phyloP scores from a whole-genome alignment of 352 stramenopile species.

The Pythium monospermum region DNA sequence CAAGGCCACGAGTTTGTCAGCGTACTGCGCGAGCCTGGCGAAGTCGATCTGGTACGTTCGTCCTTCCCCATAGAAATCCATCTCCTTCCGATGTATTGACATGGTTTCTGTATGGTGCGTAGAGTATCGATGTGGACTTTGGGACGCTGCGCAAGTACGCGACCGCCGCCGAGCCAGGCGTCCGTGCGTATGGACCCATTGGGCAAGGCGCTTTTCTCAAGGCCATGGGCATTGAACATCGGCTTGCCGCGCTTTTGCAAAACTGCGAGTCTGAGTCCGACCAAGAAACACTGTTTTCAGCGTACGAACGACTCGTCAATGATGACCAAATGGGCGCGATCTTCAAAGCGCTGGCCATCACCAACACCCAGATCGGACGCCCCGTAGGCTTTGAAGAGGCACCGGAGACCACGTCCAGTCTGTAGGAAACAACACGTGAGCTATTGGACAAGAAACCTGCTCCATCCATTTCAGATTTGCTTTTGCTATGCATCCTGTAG shows the following conservation, averaged over 20 bases:
- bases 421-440: too few relatives aligned
- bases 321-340: constrained; percentile 92
- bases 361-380: constrained; percentile 41
- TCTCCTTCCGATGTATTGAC: too few relatives aligned
- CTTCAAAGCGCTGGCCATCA: constrained; percentile 93
- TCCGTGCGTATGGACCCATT: constrained; percentile 85
- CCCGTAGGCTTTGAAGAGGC: constrained; percentile 61
- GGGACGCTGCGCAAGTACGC: constrained; percentile 64
- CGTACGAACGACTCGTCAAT: constrained; percentile 90
- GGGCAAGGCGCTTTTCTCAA: constrained; percentile 92
- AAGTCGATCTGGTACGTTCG: constrained; percentile 86
- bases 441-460: too few relatives aligned
- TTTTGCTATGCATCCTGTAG: too few relatives aligned
- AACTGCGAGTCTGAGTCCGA: constrained; percentile 78
- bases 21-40: constrained; percentile 86
- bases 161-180: constrained; percentile 38
- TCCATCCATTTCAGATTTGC: too few relatives aligned
- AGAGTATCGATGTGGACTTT: constrained; percentile 90
- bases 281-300: constrained; percentile 86
- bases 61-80: too few relatives aligned
- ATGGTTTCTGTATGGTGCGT: constrained; percentile 1
- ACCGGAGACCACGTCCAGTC: constrained; percentile 10
- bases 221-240: constrained; percentile 93
- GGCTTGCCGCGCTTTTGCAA: constrained; percentile 87
- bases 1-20: constrained; percentile 93